Evolutionary conservation across 345 rosid species (phyloP).

Genomic region (Luvunga scandens): DNA sequence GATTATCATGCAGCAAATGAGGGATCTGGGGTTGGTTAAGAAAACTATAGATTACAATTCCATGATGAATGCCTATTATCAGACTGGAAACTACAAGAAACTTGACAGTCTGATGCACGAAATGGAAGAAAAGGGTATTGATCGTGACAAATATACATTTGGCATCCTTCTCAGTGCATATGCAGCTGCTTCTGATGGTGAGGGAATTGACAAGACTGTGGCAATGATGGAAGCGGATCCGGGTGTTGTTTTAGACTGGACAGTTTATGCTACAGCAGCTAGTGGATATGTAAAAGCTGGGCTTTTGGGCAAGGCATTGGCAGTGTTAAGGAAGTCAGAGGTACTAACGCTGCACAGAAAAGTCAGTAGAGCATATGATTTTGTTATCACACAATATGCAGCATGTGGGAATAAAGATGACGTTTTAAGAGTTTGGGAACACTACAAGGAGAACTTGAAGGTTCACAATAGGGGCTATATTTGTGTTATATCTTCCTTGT

Average conservation of each 20-base stretch:
- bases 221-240: slow-evolving; percentile 30
- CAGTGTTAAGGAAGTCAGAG: slow-evolving; percentile 34
- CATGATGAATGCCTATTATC: slow-evolving; percentile 28
- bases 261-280: slow-evolving; percentile 13
- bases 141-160: slow-evolving; percentile 14
- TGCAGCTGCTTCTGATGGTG: slow-evolving; percentile 23
- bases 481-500: slow-evolving; percentile 18
- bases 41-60: slow-evolving; percentile 12
- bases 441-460: slow-evolving; percentile 7
- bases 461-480: slow-evolving; percentile 26
- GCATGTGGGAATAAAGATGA: slow-evolving; percentile 36
- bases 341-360: slow-evolving; percentile 1
- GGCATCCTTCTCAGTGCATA: slow-evolving; percentile 26
- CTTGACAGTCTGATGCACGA: slow-evolving; percentile 21
- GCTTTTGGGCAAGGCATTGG: slow-evolving; percentile 25
- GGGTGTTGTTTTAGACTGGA: slow-evolving; percentile 20
- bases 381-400: slow-evolving; percentile 33
- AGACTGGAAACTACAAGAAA: slow-evolving; percentile 28
- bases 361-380: slow-evolving; percentile 9
- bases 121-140: slow-evolving; percentile 32
- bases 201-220: slow-evolving; percentile 26
- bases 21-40: slow-evolving; percentile 22
- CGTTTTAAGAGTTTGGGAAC: slow-evolving; percentile 40
- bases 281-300: slow-evolving; percentile 25
- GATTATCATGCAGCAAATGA: slow-evolving; percentile 31